Conservation (phyloP, 1,284 basidiomycete species). For the Ganoderma multipileum region DNA sequence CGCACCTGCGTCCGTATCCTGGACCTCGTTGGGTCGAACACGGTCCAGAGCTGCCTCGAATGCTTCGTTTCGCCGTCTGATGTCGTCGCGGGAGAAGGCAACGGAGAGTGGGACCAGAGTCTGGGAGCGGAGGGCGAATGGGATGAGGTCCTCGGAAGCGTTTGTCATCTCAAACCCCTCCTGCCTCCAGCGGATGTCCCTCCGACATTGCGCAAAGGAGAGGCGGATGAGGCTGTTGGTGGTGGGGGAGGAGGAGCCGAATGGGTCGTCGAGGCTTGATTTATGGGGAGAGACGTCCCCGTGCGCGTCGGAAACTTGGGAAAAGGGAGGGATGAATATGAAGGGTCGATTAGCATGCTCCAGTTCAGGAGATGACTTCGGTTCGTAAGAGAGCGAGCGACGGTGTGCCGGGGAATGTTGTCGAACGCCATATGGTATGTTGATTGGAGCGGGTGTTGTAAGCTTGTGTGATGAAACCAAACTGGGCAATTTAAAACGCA, state of each 20-base stretch:
- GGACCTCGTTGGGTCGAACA: background rate
- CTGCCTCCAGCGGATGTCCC: slow-evolving; percentile 30
- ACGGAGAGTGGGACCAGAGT: slow-evolving; percentile 29
- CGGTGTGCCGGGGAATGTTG: background rate
- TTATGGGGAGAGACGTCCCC: background rate
- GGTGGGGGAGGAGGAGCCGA: background rate
- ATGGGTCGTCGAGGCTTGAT: background rate
- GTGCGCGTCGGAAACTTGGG: background rate
- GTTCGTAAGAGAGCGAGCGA: background rate
- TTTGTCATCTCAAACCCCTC: slow-evolving; percentile 34
- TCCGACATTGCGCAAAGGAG: slow-evolving; percentile 23
- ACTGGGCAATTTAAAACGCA: background rate
- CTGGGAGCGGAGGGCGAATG: slow-evolving; percentile 23
- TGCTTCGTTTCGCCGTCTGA: slow-evolving; percentile 26
- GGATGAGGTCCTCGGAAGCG: slow-evolving; percentile 9
- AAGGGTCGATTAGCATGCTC: background rate
- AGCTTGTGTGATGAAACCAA: background rate
- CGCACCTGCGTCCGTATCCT: background rate
- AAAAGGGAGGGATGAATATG: background rate
- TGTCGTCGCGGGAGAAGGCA: slow-evolving; percentile 31
- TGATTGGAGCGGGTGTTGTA: background rate
- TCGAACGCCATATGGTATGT: background rate
- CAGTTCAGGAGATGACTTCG: background rate
- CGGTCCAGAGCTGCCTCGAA: slow-evolving; percentile 16
- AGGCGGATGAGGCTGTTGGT: slow-evolving; percentile 25